Evolutionary conservation across 495 filamentous ascomycete species (phyloP), one percentile per base, ranked within the genome.

Genomic region (Xylaria cubensis): DNA sequence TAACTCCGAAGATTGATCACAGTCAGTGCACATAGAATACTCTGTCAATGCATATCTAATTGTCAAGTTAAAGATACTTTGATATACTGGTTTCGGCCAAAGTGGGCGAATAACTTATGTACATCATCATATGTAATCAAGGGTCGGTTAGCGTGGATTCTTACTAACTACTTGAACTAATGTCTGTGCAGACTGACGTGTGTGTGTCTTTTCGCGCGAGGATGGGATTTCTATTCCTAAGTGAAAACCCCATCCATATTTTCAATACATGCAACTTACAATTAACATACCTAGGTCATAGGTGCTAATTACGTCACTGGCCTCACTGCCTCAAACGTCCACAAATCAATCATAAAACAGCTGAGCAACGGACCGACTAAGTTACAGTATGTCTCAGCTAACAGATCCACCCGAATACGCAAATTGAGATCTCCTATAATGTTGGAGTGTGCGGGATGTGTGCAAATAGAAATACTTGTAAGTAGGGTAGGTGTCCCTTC

Each of bases 291-390:
- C n/a, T n/a, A 29, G 17, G 0, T 48, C 44, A 17, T 21, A 19
- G 21, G 51, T 55, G 51, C 21, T 24, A 41, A 62, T 2, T 13
- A 59, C 36, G 41, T 46, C 24, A n/a, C 36, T 41, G 5, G 19
- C 7, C 19, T 53, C 46, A 66, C 46, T 15, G 46, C 64, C 64
- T 53, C 64, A 50, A 39, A 34, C 39, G 62, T 64, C 1, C 24
- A 64, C 62, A 64, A 64, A 64, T 66, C 64, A 66, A 66, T 36
- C 17, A 19, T 36, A 12, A 36, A 12, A 32, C 63, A 32, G 34
- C 17, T 17, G 39, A 64, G 39, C 32, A 19, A 61, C 58, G 19
- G 59, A 24, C 59, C 24, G 21, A 24, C 4, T n/a, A 4, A n/a
- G 9, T 39, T 24, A 62, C n/a, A 62, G 42, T 17, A 17, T 17